Conservation (phyloP, 345 rosid genomes). For the Brassica incana region DNA sequence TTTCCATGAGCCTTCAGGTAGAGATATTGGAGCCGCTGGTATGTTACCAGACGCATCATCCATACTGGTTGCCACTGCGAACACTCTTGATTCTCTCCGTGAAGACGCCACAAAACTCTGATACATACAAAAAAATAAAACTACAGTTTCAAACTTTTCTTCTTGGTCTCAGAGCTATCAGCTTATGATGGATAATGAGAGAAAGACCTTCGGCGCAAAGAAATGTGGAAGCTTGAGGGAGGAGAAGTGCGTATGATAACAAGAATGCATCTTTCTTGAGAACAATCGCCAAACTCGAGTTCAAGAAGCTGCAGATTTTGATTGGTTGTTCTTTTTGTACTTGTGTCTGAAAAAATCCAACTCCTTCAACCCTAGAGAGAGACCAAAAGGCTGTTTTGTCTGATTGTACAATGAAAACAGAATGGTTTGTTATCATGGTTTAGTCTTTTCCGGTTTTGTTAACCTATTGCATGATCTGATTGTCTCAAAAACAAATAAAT, state of each 20-base stretch:
- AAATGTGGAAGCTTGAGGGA: slow-evolving; percentile 44
- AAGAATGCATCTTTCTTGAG: slow-evolving; percentile 37
- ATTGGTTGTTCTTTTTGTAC: neutral
- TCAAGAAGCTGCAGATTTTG: slow-evolving; percentile 13
- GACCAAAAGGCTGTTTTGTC: neutral
- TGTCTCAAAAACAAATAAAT: neutral
- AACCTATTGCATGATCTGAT: neutral
- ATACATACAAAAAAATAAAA: neutral
- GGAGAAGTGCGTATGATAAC: slow-evolving; percentile 36
- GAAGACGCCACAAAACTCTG: slow-evolving; percentile 35
- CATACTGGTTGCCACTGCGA: slow-evolving; percentile 32
- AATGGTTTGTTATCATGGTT: no score
- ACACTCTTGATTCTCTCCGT: slow-evolving; percentile 44
- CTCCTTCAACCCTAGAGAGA: slow-evolving; percentile 26
- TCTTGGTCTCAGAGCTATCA: neutral
- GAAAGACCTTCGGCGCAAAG: slow-evolving; percentile 42
- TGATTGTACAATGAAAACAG: no score
- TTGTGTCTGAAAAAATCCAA: slow-evolving; percentile 17
- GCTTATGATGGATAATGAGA: neutral
- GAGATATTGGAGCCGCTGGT: slow-evolving; percentile 81
- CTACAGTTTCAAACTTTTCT: neutral
- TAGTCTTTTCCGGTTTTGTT: neutral
- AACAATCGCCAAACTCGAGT: slow-evolving; percentile 10
- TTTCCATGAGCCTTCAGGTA: slow-evolving; percentile 86
- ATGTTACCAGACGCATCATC: slow-evolving; percentile 56